These are phyloP conservation scores for Circinella umbellata DNA, from an alignment of 371 early-diverging fungal genomes.

Conservation along the genomic window DNA sequence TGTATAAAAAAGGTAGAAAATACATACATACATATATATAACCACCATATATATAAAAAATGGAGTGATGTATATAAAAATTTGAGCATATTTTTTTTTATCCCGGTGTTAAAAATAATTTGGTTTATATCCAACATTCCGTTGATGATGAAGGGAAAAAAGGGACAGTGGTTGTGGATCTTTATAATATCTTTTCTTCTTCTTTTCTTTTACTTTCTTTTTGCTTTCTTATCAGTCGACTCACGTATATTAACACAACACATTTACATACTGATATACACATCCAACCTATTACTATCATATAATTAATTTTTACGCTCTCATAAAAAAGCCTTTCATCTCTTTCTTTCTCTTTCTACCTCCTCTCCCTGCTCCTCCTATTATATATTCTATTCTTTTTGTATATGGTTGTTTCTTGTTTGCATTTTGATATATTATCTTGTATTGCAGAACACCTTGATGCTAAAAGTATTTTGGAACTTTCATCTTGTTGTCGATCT, in stretches of 20 bases:
- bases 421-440: slow-evolving; percentile 17
- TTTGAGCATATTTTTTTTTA: no score
- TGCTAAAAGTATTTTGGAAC: slow-evolving; percentile 9
- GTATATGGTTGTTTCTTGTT: slow-evolving; percentile 5
- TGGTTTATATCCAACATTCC: no score
- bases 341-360: not conserved
- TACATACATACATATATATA: not conserved
- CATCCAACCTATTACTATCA: no score
- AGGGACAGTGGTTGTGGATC: not conserved
- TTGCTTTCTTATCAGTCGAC: no score
- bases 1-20: not conserved
- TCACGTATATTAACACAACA: no score
- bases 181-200: not conserved
- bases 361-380: not conserved
- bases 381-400: not conserved
- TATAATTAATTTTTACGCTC: no score
- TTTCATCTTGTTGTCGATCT: slow-evolving; percentile 15
- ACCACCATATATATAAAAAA: not conserved
- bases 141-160: not conserved
- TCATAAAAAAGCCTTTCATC: not conserved
- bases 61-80: no score
- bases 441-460: slow-evolving; percentile 19
- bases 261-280: no score
- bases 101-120: no score
- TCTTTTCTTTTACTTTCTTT: no score